Base-by-base conservation (phyloP, 2,329 filamentous ascomycete genomes). In the Stachybotrys echinatus region DNA sequence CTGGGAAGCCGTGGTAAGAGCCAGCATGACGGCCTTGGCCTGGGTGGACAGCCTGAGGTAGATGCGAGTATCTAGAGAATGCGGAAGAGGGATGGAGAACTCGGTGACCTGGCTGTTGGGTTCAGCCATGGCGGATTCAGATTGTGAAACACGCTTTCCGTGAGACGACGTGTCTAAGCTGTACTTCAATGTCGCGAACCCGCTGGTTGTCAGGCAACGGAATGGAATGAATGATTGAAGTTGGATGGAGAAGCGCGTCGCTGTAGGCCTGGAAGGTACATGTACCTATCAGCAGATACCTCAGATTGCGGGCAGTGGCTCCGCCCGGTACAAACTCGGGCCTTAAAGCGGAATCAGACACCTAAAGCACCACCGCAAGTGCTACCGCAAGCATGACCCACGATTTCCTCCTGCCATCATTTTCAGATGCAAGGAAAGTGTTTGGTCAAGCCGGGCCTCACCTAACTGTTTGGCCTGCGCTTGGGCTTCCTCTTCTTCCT, bases 21-120 rank as follows among this genome's bases (percentile, higher is more conserved):
- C 82, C n/a, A 87, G 65, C 48, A 83, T 65, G 49, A 85, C 67
- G 23, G 76, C 78, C 58, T 80, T 84, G 38, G 76, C 69, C 52
- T 78, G 78, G 49, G 79, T 73, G 17, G 79, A 81, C 45, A 87
- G 65, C 42, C 80, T 80, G 34, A 85, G 62, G 63, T 84, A 80
- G 53, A 87, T 76, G 54, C 75, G 78, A 7, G 83, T 81, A 58
- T 85, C 81, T 18, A 81, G 66, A 2, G 83, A 76, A 52, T 73
- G 75, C 12, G 84, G 83, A 20, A 87, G 71, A 6, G 80, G 79
- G 21, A 86, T 72, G 2, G 82, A 83, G 12, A 86, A 65, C 58
- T 85, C 58, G 37, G 58, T 47, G 10, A 57, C 46, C 38, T 56
- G 53, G 44, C 45, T 52, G 20, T 55, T 47, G 27, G 57, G 53